Base-by-base conservation (phyloP, 139 green algal species). In the Dunaliella sp. region DNA sequence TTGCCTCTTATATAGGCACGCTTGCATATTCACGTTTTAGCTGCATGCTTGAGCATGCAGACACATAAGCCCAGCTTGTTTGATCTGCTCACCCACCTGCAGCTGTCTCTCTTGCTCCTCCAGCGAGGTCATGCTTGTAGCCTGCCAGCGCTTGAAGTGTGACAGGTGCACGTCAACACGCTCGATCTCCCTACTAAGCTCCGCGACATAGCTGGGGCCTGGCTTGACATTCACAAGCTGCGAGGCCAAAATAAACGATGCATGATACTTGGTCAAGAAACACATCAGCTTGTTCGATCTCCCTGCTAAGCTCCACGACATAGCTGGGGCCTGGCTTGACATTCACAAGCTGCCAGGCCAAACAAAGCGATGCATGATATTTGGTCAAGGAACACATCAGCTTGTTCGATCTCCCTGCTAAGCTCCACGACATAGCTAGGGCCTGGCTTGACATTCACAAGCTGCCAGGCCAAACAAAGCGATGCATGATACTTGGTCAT, bases 261-360 rank as follows among this genome's bases (percentile, higher is more conserved):
- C n/a, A n/a, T n/a, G n/a, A n/a, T n/a, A n/a, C n/a, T n/a, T n/a
- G n/a, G n/a, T n/a, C n/a, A n/a, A n/a, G n/a, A n/a, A n/a, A n/a
- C 7, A 3, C 65, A n/a, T 88, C 86, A 0, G 77, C 81, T 31
- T 57, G 38, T 2, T 88, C 86, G 34, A 88, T 88, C 32, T 74
- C 81, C 12, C 24, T 28, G 1, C 73, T 77, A 1, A 88, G 86
- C 33, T 77, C 81, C 25, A 79, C 86, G 16, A 86, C 86, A 22
- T 21, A n/a, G 65, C 35, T 77, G 59, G 36, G 80, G 80, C 38
- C 38, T 0, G 72, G 37, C 48, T 65, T 65, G 7, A 65, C 48
- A 65, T 65, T 7, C 48, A 65, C 48, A 7, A 65, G 48, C 48
- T 65, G 48, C 16, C n/a, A n/a, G n/a, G n/a, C n/a, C n/a, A n/a